A percentile compares a stretch with the other conserved stretches of the same genome.
phyloP scores from a whole-genome alignment of 495 filamentous ascomycete species.

The Astrocystis sublimbata region DNA sequence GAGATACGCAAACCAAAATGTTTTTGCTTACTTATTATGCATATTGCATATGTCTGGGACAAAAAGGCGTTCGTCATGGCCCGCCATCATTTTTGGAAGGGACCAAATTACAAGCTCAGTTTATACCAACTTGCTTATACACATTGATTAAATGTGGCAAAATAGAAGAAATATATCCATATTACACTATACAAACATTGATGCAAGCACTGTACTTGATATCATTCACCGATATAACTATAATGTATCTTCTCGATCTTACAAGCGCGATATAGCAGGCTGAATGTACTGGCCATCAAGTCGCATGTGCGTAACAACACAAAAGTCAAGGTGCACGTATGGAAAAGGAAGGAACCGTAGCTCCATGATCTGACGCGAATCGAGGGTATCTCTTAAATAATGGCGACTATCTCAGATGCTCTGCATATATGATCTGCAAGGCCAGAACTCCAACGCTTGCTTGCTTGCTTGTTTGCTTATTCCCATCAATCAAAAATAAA shows the following conservation, averaged over 20 bases:
- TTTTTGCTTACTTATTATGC: slow-evolving; percentile 1
- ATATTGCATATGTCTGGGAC: too few species aligned
- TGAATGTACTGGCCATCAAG: background rate
- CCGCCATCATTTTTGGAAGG: too few species aligned
- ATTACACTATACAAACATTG: background rate
- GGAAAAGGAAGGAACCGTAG: slow-evolving; percentile 9
- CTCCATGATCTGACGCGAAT: slow-evolving; percentile 29
- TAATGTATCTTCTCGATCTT: too few species aligned
- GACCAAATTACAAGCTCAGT: too few species aligned
- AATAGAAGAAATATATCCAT: background rate
- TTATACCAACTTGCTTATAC: slow-evolving; percentile 9
- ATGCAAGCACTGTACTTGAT: too few species aligned
- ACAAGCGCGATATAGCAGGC: too few species aligned
- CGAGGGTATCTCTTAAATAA: slow-evolving; percentile 33
- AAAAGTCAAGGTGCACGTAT: slow-evolving; percentile 1
- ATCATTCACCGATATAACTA: too few species aligned
- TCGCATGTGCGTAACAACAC: background rate
- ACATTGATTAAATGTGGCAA: too few species aligned
- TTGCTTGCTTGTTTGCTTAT: slow-evolving; percentile 5
- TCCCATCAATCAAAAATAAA: background rate
- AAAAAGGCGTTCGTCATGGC: too few species aligned
- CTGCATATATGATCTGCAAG: background rate
- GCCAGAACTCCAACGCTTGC: background rate
- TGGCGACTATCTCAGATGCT: slow-evolving; percentile 14
- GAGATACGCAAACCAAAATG: background rate